A percentile compares a stretch with the other conserved stretches of the same genome.
phyloP scores from a whole-genome alignment of 2,329 filamentous ascomycete genomes.

The Beauveria sp. region DNA sequence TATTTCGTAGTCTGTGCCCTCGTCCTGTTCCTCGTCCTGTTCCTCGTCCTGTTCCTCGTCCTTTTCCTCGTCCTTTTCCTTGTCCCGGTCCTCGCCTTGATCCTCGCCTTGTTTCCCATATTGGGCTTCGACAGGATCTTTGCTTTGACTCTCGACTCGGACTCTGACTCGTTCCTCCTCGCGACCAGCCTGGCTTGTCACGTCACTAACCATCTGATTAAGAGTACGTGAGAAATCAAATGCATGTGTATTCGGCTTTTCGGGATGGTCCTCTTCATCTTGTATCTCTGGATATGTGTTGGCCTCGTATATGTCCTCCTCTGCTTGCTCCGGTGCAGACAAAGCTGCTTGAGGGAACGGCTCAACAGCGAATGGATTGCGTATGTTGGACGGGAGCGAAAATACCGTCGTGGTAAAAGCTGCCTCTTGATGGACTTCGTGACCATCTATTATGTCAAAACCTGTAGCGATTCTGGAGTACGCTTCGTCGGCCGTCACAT shows the following conservation, averaged over 20 bases:
- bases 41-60: background rate
- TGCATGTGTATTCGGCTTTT: background rate
- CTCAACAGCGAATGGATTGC: constrained; percentile 2
- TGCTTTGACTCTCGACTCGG: background rate
- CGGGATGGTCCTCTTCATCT: background rate
- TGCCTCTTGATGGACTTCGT: background rate
- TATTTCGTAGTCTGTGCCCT: constrained; percentile 13
- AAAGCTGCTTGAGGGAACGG: background rate
- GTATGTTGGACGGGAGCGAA: background rate
- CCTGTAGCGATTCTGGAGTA: background rate
- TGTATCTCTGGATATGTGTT: background rate
- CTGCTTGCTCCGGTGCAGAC: background rate
- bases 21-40: constrained; percentile 17
- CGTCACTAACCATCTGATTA: background rate
- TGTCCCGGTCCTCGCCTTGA: background rate
- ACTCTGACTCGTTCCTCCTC: background rate
- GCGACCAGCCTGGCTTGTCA: background rate
- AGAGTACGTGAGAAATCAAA: background rate
- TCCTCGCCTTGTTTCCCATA: background rate
- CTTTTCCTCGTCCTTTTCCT: background rate
- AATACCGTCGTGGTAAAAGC: background rate
- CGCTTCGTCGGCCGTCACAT: background rate
- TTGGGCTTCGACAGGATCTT: background rate
- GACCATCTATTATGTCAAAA: background rate
- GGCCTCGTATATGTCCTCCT: constrained; percentile 11